Conservation (phyloP, 2,329 filamentous ascomycete species). For the Penicillium capsulatum region DNA sequence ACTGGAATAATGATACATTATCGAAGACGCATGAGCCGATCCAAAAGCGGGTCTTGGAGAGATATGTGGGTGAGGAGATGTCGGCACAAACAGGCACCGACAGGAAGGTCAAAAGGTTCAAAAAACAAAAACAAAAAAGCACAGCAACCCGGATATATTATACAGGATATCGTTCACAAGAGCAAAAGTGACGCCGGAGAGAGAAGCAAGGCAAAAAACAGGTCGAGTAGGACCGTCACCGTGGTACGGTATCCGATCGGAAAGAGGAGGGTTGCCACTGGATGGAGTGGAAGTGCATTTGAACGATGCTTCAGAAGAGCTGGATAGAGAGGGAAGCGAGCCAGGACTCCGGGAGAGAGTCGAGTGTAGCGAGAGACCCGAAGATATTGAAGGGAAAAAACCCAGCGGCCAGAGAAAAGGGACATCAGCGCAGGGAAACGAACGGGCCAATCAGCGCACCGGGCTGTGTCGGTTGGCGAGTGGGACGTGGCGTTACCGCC, state of each 20-base stretch:
- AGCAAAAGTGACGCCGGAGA: conserved; percentile 34
- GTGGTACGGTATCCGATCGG: conserved; percentile 40
- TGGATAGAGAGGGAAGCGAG: conserved; percentile 13
- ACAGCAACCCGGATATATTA: conserved; percentile 39
- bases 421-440: not conserved
- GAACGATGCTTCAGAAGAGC: conserved; percentile 35
- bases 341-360: not conserved
- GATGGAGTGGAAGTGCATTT: conserved; percentile 44
- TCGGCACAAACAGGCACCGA: too few relatives aligned
- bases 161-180: conserved; percentile 43
- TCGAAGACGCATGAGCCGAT: conserved; percentile 32
- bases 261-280: conserved; percentile 38
- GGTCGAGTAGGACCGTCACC: conserved; percentile 40
- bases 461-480: too few relatives aligned
- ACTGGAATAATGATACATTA: conserved; percentile 47
- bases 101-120: too few relatives aligned
- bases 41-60: conserved; percentile 1
- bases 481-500: too few relatives aligned
- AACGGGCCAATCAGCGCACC: not conserved
- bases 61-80: conserved; percentile 7
- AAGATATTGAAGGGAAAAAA: not conserved
- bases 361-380: conserved; percentile 1
- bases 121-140: conserved; percentile 16
- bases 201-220: conserved; percentile 19
- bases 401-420: not conserved